Evolutionary conservation across 345 rosid species (phyloP), one percentile per base, ranked within the genome.

Genomic region (Rhodamnia argentea): DNA sequence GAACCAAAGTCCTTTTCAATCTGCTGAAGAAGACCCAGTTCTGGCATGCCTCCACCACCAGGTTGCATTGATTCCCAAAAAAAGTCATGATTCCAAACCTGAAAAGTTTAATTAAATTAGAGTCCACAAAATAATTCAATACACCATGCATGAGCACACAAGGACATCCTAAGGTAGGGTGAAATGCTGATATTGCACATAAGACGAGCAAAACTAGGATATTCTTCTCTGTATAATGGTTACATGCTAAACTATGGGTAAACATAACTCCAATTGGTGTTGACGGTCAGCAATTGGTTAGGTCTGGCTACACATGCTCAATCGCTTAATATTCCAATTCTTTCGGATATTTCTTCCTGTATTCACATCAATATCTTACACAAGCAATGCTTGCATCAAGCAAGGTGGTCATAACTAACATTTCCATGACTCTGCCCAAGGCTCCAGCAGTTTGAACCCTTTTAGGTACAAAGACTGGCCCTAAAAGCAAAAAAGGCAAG

Each of bases 31-130:
- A 95, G 90, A 87, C 96, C 99, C 86, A 92, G 93, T 90, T 87
- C 82, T 50, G 98, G 97, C 91, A 88, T 83, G 87, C 88, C 92
- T 44, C 99, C 98, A 40, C 98, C 99, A 62, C 96, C 96, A 85
- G 98, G 99, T 91, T 94, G 96, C 98, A 97, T 95, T 32, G 99
- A 97, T 89, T 97, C 99, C 99, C 99, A 97, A 84, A 97, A 97
- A 91, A 96, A 97, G 85, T 96, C 94, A 89, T 97, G 98, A 91
- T 96, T 97, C 97, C 97, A 97, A 37, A 95, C 96, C 98, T 95
- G 89, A 85, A 87, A 85, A 32, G 56, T 58, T 16, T 50, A n/a
- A 84, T 59, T 84, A 32, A 12, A 24, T 42, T 82, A 42, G 44
- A 29, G 60, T 83, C 4, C 23, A 13, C 16, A 52, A 11, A 82